Percentiles rank a stretch among this genome's conserved stretches.
These are phyloP conservation scores for Diversispora eburnea DNA, from an alignment of 192 early-diverging fungal genomes.

Conservation along the genomic window DNA sequence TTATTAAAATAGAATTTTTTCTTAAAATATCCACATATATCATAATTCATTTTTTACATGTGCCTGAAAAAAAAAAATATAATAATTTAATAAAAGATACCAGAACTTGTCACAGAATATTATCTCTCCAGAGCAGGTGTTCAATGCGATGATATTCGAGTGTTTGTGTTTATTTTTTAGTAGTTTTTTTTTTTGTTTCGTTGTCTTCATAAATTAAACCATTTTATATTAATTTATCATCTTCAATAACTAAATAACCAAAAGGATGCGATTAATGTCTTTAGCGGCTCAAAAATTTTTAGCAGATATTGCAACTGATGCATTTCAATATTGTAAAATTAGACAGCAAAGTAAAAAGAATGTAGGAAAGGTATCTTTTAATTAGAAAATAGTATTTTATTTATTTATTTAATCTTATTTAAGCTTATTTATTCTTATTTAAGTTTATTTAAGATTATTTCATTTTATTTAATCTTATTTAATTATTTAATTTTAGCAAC, in stretches of 20 bases:
- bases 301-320: constrained; percentile 81
- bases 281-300: constrained; percentile 85
- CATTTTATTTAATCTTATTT: not conserved
- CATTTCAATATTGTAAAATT: constrained; percentile 77
- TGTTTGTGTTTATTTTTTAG: too few species aligned
- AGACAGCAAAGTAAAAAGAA: constrained; percentile 61
- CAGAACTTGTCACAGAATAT: constrained; percentile 92
- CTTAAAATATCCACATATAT: not conserved
- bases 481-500: constrained; percentile 40
- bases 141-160: constrained; percentile 70
- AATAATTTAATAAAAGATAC: constrained; percentile 54
- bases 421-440: not conserved
- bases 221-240: not conserved
- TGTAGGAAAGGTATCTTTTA: constrained; percentile 37
- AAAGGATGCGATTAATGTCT: constrained; percentile 70
- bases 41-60: too few species aligned
- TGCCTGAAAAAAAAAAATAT: too few species aligned
- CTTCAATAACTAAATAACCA: not conserved
- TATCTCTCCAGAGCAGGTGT: constrained; percentile 77
- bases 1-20: not conserved
- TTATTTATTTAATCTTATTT: not conserved
- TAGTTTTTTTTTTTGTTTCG: not conserved
- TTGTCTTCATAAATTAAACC: not conserved
- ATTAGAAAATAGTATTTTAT: not conserved
- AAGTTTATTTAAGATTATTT: not conserved